Base-by-base conservation (phyloP, 2,329 filamentous ascomycete genomes). In the Fusarium sp. region DNA sequence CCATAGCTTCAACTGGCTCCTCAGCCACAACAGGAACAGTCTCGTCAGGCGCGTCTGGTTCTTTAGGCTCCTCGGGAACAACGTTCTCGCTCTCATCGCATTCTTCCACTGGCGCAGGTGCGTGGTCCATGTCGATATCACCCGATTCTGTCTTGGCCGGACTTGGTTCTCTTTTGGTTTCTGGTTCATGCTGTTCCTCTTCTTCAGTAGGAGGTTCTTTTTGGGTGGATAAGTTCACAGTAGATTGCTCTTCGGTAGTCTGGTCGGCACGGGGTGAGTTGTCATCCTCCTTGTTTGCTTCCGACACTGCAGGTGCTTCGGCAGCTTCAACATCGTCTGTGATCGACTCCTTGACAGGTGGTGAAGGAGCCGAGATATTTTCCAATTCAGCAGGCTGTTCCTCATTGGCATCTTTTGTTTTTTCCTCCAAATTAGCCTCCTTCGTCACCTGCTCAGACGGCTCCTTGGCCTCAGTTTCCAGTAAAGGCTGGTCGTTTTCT, bases 1-100 rank as follows among this genome's bases (percentile, higher is more conserved):
- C 72, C 72, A 74, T 73, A 41, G 58, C 58, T n/a, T 73, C 64
- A 47, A 40, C 28, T 13, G 50, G 20, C 52, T 52, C 51, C 30
- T 64, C 50, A 9, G 28, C 33, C 20, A 41, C 37, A n/a, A 45
- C 20, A 37, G 51, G 28, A 15, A 33, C 24, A 49, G 30, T 33
- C 39, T 64, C 41, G n/a, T 54, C 28, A 39, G 19, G 37, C 15
- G 19, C 35, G n/a, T 61, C 37, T 13, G 20, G 41, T 24, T 24
- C 33, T 19, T 24, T 51, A 37, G 26, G 17, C 40, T 65, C 44
- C 47, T 47, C 40, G 22, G 17, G 22, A 17, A 43, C 28, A 14
- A 24, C 28, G 14, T 41, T 22, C 20, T 59, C 26, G 28, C 26
- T 20, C n/a, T 28, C 35, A 33, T 65, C 46, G 13, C 17, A 39